These are phyloP conservation scores for Fusarium sp. DNA, from an alignment of 2,329 filamentous ascomycete genomes.

Conservation along the genomic window DNA sequence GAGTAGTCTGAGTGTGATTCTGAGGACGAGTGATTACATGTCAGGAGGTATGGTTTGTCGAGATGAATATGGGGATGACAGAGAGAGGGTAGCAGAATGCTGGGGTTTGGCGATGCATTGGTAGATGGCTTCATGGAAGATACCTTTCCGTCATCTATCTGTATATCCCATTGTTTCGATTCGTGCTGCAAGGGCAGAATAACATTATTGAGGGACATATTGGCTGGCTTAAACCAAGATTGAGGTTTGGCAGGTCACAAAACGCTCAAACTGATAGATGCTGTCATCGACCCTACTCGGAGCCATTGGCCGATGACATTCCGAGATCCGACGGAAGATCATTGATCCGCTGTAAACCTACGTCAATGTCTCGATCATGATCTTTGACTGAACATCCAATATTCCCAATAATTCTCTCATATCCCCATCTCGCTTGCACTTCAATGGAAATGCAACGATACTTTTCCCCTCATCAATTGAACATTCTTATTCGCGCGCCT, in stretches of 20 bases:
- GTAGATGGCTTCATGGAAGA: conserved; percentile 1
- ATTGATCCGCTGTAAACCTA: not conserved
- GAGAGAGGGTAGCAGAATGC: conserved; percentile 14
- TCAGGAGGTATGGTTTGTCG: conserved; percentile 22
- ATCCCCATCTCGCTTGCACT: not conserved
- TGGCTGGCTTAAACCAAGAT: fast-evolving
- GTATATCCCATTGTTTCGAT: conserved; percentile 5
- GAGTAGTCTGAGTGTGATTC: not conserved
- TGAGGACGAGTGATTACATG: not conserved
- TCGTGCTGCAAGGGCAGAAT: conserved; percentile 1
- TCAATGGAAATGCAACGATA: not conserved
- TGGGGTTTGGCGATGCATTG: not conserved
- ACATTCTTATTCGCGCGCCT: conserved; percentile 9
- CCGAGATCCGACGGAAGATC: not conserved
- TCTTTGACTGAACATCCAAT: not conserved
- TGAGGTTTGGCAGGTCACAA: not conserved
- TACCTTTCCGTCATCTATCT: not conserved
- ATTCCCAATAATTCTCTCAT: not conserved
- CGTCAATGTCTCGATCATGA: not conserved
- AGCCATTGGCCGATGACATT: not conserved
- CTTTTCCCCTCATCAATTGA: not conserved
- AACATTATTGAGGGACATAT: not conserved
- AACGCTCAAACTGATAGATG: not conserved
- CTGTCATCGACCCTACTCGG: not conserved
- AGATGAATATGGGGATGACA: conserved; percentile 27